Conservation (phyloP, 768 basidiomycete genomes). For the Zangia roseola region DNA sequence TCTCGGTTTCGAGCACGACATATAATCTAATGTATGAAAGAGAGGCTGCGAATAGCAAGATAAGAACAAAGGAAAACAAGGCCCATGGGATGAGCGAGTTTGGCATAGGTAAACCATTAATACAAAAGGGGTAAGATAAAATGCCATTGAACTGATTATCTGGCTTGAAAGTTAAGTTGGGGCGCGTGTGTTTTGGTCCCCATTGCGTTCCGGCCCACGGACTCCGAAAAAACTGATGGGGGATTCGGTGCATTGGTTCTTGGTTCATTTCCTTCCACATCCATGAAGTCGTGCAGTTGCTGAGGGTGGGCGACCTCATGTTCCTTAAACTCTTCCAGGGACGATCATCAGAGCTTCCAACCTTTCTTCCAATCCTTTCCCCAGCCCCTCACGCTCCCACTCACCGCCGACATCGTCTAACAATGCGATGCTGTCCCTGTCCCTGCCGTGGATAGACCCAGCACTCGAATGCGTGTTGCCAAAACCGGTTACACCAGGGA, state of each 20-base stretch:
- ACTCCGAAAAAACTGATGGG: neutral
- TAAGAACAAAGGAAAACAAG: neutral
- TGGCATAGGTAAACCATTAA: slow-evolving; percentile 26
- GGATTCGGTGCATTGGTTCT: neutral
- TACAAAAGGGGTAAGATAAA: slow-evolving; percentile 26
- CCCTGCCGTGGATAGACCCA: slow-evolving; percentile 27
- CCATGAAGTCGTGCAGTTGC: neutral
- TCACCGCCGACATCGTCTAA: slow-evolving; percentile 75
- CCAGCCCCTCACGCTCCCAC: slow-evolving; percentile 85
- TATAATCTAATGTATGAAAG: neutral
- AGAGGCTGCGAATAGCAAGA: neutral
- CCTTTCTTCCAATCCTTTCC: slow-evolving; percentile 79
- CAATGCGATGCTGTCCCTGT: slow-evolving; percentile 43
- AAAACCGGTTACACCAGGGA: slow-evolving; percentile 56
- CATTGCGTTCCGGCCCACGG: slow-evolving; percentile 1
- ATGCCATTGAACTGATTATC: slow-evolving; percentile 22
- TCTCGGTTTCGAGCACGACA: slow-evolving; percentile 9
- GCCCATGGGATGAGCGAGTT: slow-evolving; percentile 8
- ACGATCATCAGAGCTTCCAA: slow-evolving; percentile 56
- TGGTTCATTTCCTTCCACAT: slow-evolving; percentile 1
- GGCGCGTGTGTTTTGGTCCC: slow-evolving; percentile 1
- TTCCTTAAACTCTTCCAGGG: slow-evolving; percentile 24
- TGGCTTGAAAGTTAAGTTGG: slow-evolving; percentile 9
- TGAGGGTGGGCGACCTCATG: neutral
- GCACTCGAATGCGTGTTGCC: slow-evolving; percentile 29